Evolutionary conservation across 2,329 filamentous ascomycete genomes (phyloP).

Genomic region (Penicillium sp.): DNA sequence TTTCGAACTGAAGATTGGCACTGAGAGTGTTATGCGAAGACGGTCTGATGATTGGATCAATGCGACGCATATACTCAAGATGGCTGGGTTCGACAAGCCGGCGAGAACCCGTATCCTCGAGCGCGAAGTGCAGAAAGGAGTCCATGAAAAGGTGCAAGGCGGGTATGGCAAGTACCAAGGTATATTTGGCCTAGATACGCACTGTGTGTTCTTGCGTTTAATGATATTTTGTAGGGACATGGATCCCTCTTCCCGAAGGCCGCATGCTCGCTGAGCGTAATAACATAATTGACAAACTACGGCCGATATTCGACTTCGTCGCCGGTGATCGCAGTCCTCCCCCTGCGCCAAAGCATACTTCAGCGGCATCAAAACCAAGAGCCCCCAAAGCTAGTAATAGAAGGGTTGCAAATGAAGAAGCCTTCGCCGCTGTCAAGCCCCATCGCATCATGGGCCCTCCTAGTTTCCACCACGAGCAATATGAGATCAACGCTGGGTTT

Average conservation of each 20-base stretch:
- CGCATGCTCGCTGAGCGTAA: conserved; percentile 84
- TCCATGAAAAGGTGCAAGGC: conserved; percentile 97
- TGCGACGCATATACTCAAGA: conserved; percentile 98
- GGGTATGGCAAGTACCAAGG: conserved; percentile 99
- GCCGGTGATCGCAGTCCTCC: conserved; percentile 87
- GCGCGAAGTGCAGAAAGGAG: conserved; percentile 93
- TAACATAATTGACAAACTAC: conserved; percentile 80
- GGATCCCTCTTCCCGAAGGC: conserved; percentile 87
- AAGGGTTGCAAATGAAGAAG: conserved; percentile 50
- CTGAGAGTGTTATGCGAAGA: conserved; percentile 94
- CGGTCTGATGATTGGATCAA: conserved; percentile 97
- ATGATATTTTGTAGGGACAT: conserved; percentile 70
- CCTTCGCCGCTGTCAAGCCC: conserved; percentile 38
- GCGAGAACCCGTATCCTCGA: conserved; percentile 93
- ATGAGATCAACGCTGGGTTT: conserved; percentile 67
- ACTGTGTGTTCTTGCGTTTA: not conserved
- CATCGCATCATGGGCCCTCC: conserved; percentile 42
- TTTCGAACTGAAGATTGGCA: conserved; percentile 87
- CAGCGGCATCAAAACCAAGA: conserved; percentile 76
- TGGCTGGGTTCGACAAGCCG: conserved; percentile 96
- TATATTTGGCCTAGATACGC: conserved; percentile 40
- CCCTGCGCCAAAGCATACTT: conserved; percentile 87
- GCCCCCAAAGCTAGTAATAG: conserved; percentile 70
- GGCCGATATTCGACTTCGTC: conserved; percentile 86
- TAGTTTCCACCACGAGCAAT: conserved; percentile 62